Conservation (phyloP, 495 filamentous ascomycete genomes). For the Rostrohypoxylon terebratum region DNA sequence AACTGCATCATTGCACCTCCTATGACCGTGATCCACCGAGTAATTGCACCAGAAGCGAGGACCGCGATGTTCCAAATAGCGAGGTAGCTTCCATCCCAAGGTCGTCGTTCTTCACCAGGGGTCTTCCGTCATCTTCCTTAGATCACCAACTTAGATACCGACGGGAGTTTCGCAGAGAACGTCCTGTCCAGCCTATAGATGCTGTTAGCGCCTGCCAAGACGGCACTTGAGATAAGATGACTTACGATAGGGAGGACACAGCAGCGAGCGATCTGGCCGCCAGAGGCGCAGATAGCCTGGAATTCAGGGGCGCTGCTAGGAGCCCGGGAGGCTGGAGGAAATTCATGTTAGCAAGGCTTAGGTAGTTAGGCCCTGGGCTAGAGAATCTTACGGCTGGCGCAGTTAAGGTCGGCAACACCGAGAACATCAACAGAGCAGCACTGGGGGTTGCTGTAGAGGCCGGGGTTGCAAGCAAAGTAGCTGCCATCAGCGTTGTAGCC, state of each 20-base stretch:
- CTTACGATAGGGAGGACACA: constrained; percentile 50
- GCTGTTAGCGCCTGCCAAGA: constrained; percentile 16
- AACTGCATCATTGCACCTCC: constrained; percentile 19
- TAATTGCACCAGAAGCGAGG: background rate
- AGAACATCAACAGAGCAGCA: constrained; percentile 63
- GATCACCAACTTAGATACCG: constrained; percentile 30
- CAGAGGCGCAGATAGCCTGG: constrained; percentile 24
- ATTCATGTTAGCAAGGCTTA: constrained; percentile 9
- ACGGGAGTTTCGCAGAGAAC: constrained; percentile 46
- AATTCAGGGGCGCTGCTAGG: constrained; percentile 36
- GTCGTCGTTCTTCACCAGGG: constrained; percentile 11
- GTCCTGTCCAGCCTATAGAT: constrained; percentile 35
- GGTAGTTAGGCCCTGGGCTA: background rate
- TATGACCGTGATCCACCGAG: background rate
- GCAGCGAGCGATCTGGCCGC: constrained; percentile 47
- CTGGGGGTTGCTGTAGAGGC: constrained; percentile 45
- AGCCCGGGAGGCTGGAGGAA: constrained; percentile 22
- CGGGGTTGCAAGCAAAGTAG: constrained; percentile 40
- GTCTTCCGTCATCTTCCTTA: background rate
- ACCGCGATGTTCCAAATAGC: background rate
- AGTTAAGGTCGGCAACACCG: constrained; percentile 61
- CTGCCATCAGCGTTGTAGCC: constrained; percentile 11
- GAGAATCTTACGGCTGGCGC: constrained; percentile 53
- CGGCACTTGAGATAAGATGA: background rate
- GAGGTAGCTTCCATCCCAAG: constrained; percentile 4